Evolutionary conservation across 2,329 filamentous ascomycete species (phyloP).

Genomic region (Dactylellina haptotyla): DNA sequence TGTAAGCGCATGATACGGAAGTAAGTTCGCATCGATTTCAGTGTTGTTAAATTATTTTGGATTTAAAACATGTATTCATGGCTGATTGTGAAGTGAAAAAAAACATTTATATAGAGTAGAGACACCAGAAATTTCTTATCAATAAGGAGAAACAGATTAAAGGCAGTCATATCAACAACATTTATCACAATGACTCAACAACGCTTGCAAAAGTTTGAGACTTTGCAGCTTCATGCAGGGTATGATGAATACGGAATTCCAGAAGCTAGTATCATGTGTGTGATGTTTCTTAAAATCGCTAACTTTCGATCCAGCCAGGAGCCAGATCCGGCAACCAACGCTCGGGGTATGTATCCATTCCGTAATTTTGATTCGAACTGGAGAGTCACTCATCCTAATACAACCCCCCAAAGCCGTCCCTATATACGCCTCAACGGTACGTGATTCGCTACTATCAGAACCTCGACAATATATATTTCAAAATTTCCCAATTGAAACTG

Average conservation of each 20-base stretch:
- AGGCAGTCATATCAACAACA: too few relatives aligned
- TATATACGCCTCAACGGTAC: conserved; percentile 89
- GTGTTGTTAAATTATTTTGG: too few relatives aligned
- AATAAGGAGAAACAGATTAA: too few relatives aligned
- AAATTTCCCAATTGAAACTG: conserved; percentile 25
- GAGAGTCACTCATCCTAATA: neutral
- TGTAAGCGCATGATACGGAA: too few relatives aligned
- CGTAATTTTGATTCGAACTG: neutral
- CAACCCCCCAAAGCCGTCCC: conserved; percentile 75
- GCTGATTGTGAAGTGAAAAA: too few relatives aligned
- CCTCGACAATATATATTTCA: too few relatives aligned
- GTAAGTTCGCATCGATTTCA: too few relatives aligned
- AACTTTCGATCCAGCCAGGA: conserved; percentile 70
- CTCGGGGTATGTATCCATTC: conserved; percentile 60
- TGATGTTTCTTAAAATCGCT: neutral
- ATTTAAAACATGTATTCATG: too few relatives aligned
- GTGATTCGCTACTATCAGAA: conserved; percentile 54
- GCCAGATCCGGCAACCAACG: conserved; percentile 81
- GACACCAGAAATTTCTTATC: too few relatives aligned
- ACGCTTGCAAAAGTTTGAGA: conserved; percentile 74
- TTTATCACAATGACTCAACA: conserved; percentile 55
- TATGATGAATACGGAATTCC: too few relatives aligned
- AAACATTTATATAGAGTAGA: too few relatives aligned
- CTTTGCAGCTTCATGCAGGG: conserved; percentile 86
- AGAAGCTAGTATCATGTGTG: neutral